These are phyloP conservation scores for Vaccinium macrocarpon DNA, from an alignment of 148 eudicot genomes.

Conservation along the genomic window DNA sequence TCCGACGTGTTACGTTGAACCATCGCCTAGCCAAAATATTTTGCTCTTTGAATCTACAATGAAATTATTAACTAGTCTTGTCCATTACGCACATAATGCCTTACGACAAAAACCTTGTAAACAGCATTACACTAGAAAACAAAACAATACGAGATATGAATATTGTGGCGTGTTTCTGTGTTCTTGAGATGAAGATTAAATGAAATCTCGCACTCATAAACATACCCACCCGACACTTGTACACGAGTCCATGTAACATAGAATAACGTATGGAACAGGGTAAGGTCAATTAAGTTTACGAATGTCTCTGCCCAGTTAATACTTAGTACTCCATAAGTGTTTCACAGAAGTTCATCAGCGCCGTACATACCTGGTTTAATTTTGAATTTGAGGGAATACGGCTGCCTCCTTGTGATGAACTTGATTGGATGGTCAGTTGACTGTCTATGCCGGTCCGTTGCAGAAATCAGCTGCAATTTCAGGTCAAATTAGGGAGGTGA, in stretches of 20 bases:
- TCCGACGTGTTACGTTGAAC: background rate
- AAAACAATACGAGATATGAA: background rate
- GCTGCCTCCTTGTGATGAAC: slow-evolving; percentile 80
- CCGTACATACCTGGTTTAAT: slow-evolving; percentile 71
- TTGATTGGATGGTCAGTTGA: slow-evolving; percentile 96
- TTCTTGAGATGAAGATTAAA: background rate
- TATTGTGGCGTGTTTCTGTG: background rate
- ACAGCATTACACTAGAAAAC: background rate
- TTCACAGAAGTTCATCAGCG: background rate
- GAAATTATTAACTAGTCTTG: background rate
- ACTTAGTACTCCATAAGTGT: too few relatives aligned
- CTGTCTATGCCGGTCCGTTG: slow-evolving; percentile 88
- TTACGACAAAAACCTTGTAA: background rate
- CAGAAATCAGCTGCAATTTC: slow-evolving; percentile 79
- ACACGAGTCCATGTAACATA: background rate
- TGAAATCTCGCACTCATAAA: background rate
- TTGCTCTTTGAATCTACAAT: background rate
- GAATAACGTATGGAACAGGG: background rate
- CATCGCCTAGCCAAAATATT: background rate
- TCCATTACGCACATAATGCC: background rate
- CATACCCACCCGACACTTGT: background rate
- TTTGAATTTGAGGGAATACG: slow-evolving; percentile 74
- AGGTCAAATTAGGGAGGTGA: slow-evolving; percentile 13
- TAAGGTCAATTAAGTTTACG: background rate
- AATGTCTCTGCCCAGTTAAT: background rate